A percentile compares a stretch with the other conserved stretches of the same genome.
phyloP scores from a whole-genome alignment of 1,284 basidiomycete genomes.

The Puccinia polysora region DNA sequence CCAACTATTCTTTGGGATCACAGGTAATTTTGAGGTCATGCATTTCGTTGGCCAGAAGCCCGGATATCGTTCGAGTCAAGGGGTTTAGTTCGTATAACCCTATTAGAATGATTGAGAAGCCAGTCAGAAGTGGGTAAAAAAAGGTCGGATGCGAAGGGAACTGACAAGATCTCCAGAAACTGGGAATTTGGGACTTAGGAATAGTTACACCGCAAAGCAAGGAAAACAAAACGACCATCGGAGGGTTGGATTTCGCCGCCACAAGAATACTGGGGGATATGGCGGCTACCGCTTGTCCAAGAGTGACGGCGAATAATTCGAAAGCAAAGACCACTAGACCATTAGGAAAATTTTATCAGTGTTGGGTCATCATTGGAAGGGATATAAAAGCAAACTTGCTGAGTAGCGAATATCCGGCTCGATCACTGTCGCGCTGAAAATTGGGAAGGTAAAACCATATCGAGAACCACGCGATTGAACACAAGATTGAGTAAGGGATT shows the following conservation, averaged over 20 bases:
- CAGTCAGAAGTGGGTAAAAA: constrained; percentile 55
- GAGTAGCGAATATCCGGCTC: no score
- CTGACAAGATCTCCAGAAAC: constrained; percentile 72
- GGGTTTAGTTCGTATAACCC: constrained; percentile 52
- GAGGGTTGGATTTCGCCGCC: constrained; percentile 75
- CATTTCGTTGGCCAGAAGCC: constrained; percentile 75
- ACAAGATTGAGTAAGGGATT: constrained; percentile 67
- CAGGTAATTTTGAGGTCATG: constrained; percentile 69
- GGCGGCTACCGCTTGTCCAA: no score
- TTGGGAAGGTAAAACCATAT: constrained; percentile 58
- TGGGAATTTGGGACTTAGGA: constrained; percentile 58
- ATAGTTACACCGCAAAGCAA: no score
- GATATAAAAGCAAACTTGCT: neutral
- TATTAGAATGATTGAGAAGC: constrained; percentile 35
- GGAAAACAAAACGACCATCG: constrained; percentile 62
- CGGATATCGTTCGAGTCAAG: constrained; percentile 49
- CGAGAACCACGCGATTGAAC: constrained; percentile 70
- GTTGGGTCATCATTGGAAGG: neutral
- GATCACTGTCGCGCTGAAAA: no score
- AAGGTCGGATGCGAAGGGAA: no score
- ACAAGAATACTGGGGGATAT: constrained; percentile 68
- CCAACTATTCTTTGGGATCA: constrained; percentile 64
- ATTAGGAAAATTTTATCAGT: no score
- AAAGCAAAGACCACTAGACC: constrained; percentile 63
- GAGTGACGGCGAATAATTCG: no score